A percentile compares a stretch with the other conserved stretches of the same genome.
These are phyloP conservation scores for Globisporangium rhizosaccharum DNA, from an alignment of 352 stramenopile genomes.

Conservation along the genomic window DNA sequence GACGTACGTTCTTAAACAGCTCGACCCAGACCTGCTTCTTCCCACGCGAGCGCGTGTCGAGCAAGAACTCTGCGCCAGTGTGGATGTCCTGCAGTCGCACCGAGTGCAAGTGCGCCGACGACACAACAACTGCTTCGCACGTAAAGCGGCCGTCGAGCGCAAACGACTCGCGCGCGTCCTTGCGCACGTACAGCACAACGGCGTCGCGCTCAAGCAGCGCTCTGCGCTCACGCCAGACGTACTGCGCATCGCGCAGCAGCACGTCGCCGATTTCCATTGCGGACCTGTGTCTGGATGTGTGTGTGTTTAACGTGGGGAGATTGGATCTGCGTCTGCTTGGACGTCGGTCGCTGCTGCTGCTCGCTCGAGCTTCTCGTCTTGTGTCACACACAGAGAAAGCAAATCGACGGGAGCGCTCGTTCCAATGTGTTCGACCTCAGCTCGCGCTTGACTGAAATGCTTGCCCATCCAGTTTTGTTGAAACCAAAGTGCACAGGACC, in stretches of 20 bases:
- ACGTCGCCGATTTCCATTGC: constrained; percentile 45
- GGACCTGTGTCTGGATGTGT: not conserved
- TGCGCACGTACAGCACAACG: constrained; percentile 26
- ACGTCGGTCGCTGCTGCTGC: not conserved
- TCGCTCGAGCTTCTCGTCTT: not conserved
- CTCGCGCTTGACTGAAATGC: too few species aligned
- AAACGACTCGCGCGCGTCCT: constrained; percentile 21
- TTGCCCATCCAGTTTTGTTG: too few species aligned
- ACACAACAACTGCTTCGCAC: constrained; percentile 57
- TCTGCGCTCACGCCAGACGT: constrained; percentile 35
- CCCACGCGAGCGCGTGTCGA: constrained; percentile 33
- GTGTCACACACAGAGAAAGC: too few species aligned
- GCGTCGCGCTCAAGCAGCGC: constrained; percentile 30
- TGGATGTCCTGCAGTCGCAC: constrained; percentile 41
- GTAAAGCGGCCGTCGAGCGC: constrained; percentile 32
- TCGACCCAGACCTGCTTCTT: constrained; percentile 59
- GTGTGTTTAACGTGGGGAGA: not conserved
- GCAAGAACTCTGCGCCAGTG: constrained; percentile 32
- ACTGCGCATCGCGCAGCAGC: constrained; percentile 41
- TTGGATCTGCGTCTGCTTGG: not conserved
- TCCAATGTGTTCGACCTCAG: too few species aligned
- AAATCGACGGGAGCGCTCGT: too few species aligned
- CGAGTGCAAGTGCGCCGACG: constrained; percentile 51
- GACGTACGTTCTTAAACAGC: constrained; percentile 27
- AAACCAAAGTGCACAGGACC: too few species aligned